Evolutionary conservation across 1,284 basidiomycete species (phyloP).

Genomic region (Marasmius fiardii): DNA sequence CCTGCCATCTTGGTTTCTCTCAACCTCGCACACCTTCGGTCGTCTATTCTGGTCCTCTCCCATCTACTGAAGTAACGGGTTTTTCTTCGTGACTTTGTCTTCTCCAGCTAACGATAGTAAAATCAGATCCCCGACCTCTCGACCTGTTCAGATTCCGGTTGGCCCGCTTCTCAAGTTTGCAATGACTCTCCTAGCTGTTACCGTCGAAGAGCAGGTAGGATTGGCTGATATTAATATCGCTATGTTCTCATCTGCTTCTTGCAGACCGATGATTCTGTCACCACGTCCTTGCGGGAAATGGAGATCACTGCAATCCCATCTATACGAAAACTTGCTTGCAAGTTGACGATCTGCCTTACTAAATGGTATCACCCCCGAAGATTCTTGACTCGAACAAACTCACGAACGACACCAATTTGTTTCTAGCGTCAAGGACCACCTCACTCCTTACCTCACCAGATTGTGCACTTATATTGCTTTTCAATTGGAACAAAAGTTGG

Average conservation of each 20-base stretch:
- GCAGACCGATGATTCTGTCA: conserved; percentile 48
- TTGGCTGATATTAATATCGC: conserved; percentile 18
- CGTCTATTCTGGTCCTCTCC: conserved; percentile 46
- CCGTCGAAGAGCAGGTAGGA: conserved; percentile 47
- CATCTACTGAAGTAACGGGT: conserved; percentile 51
- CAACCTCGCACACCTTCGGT: conserved; percentile 56
- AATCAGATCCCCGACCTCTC: conserved; percentile 46
- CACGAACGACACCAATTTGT: conserved; percentile 1
- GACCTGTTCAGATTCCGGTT: conserved; percentile 74
- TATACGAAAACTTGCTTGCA: conserved; percentile 52
- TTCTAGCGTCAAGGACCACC: conserved; percentile 43
- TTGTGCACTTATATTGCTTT: conserved; percentile 48
- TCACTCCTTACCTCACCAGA: conserved; percentile 50
- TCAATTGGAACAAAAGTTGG: conserved; percentile 56
- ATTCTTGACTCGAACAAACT: conserved; percentile 3
- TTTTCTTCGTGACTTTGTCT: not conserved
- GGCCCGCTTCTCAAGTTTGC: conserved; percentile 56
- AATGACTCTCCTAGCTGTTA: conserved; percentile 52
- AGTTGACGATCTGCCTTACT: conserved; percentile 44
- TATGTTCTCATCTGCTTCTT: not conserved
- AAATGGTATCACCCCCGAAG: conserved; percentile 35
- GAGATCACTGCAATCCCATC: conserved; percentile 52
- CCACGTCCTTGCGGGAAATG: conserved; percentile 46
- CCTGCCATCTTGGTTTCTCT: conserved; percentile 45
- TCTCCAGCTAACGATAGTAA: not conserved